phyloP scores from a whole-genome alignment of 176 grass and related monocot genomes.

The Juncus inflexus region DNA sequence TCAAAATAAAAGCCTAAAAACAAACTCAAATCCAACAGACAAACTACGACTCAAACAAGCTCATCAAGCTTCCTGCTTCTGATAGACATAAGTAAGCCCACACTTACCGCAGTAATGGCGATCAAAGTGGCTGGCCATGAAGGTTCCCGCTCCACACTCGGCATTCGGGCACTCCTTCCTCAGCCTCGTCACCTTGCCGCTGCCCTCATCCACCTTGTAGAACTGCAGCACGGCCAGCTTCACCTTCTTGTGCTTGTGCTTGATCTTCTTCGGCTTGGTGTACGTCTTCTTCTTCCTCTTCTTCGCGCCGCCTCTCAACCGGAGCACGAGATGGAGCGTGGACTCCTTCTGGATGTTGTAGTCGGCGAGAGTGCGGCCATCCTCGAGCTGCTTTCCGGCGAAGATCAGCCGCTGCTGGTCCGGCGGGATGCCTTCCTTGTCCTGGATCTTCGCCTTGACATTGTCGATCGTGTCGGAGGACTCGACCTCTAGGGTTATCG shows the following conservation, averaged over 20 bases:
- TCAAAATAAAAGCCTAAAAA: no score
- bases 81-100: constrained; percentile 34
- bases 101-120: constrained; percentile 40
- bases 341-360: constrained; percentile 38
- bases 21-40: no score
- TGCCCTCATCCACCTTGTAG: constrained; percentile 24
- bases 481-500: constrained; percentile 41
- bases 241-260: constrained; percentile 34
- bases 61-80: constrained; percentile 21
- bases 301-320: constrained; percentile 19
- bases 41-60: no score
- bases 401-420: constrained; percentile 34
- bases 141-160: constrained; percentile 34
- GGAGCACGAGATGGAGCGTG: constrained; percentile 23
- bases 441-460: constrained; percentile 33
- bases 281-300: constrained; percentile 35
- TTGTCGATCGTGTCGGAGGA: constrained; percentile 34
- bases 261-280: constrained; percentile 37
- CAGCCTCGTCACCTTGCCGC: constrained; percentile 30
- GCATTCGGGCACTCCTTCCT: constrained; percentile 39
- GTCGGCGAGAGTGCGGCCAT: constrained; percentile 22
- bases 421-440: constrained; percentile 30
- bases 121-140: constrained; percentile 41
- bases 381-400: constrained; percentile 25
- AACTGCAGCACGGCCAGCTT: constrained; percentile 30